Evolutionary conservation across 2,329 filamentous ascomycete genomes (phyloP), one percentile per base, ranked within the genome.

Genomic region (Thielaviopsis punctulata): DNA sequence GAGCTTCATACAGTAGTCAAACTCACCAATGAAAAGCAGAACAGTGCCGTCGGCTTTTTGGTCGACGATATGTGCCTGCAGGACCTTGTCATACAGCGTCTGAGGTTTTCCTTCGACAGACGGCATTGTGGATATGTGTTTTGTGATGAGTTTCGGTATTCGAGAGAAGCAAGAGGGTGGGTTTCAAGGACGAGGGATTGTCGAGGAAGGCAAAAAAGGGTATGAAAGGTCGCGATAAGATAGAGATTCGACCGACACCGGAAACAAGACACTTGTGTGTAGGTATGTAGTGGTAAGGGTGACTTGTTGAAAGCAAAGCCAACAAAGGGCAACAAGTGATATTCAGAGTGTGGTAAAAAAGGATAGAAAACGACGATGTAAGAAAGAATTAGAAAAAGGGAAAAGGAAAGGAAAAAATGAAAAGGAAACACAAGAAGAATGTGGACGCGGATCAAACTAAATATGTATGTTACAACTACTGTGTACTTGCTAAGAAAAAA

Each of bases 81-180:
- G 84, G 68, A 96, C 89, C 80, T 96, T 96, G 76, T 96, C 90
- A 71, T 96, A 96, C 64, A 95, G 76, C 61, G 89, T 95, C 69
- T 82, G 82, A 52, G 86, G 86, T 58, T 73, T 76, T 66, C 74
- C 73, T 60, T 83, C 80, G 60, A 77, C 78, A 63, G 74, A 77
- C 64, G 87, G 87, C 87, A 94, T 93, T 61, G 66, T 79, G 73
- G 61, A 51, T 55, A n/a, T 36, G n/a, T 36, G 48, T 47, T 33
- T 51, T 53, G 30, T 30, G 12, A 27, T 19, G n/a, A 36, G 25
- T 45, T 41, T 49, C 15, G 46, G 19, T 15, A 23, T 25, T 22
- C 13, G 22, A 18, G 19, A 21, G n/a, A 23, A 51, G 44, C 23
- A 41, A 45, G 7, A 41, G 49, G 22, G 23, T 3, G 41, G 22